phyloP scores from a whole-genome alignment of 345 rosid species.

The Aegle marmelos region DNA sequence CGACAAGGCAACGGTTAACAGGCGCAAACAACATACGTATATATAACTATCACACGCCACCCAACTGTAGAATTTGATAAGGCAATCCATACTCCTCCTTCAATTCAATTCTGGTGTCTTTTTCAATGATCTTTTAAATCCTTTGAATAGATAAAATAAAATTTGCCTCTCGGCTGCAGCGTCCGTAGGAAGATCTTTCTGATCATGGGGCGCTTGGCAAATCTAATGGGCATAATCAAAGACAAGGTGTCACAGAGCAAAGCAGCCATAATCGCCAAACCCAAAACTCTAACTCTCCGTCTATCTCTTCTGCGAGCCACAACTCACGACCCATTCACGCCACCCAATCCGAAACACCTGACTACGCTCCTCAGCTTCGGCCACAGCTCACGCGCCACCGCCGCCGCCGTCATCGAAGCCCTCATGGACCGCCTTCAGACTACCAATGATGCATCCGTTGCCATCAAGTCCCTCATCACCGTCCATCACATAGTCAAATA shows the following conservation, averaged over 20 bases:
- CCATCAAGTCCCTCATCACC: slow-evolving; percentile 69
- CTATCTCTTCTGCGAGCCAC: slow-evolving; percentile 76
- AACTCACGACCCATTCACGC: slow-evolving; percentile 59
- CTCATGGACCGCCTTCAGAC: slow-evolving; percentile 89
- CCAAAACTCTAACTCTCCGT: slow-evolving; percentile 41
- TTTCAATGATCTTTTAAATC: background rate
- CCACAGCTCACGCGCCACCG: slow-evolving; percentile 69
- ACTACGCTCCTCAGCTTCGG: slow-evolving; percentile 63
- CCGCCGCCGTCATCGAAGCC: slow-evolving; percentile 56
- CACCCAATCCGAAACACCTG: slow-evolving; percentile 54
- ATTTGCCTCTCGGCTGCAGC: background rate
- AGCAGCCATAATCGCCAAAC: slow-evolving; percentile 57
- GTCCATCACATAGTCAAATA: slow-evolving; percentile 60
- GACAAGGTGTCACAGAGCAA: slow-evolving; percentile 82
- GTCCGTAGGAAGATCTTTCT: too few species aligned
- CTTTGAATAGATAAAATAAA: background rate
- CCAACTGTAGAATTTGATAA: background rate
- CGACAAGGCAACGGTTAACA: too few species aligned
- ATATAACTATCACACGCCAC: background rate
- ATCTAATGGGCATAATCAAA: slow-evolving; percentile 59
- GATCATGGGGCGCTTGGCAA: slow-evolving; percentile 49
- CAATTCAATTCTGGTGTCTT: background rate
- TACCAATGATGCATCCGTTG: slow-evolving; percentile 69
- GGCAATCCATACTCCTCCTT: background rate
- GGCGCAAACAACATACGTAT: too few species aligned